Evolutionary conservation across 768 basidiomycete genomes (phyloP).

Genomic region (Hydnum rufescens): DNA sequence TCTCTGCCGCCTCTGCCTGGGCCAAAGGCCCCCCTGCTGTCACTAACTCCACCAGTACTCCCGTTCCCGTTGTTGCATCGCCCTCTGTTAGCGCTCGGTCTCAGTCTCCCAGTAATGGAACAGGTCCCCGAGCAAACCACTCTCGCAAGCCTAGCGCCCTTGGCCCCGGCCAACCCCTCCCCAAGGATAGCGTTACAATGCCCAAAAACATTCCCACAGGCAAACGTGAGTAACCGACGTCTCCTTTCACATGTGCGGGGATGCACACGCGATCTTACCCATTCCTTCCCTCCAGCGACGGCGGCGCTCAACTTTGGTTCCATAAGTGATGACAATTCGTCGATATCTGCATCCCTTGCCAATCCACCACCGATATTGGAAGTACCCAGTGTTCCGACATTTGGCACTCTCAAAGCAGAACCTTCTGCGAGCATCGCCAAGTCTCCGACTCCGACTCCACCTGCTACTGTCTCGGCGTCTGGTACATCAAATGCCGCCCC

Average conservation of each 20-base stretch:
- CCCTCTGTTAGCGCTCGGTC: background rate
- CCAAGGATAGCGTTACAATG: conserved; percentile 1
- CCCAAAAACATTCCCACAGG: background rate
- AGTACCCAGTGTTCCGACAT: background rate
- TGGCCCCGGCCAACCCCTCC: background rate
- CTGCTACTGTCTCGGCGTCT: background rate
- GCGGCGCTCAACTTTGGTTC: background rate
- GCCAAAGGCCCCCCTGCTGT: background rate
- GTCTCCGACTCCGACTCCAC: background rate
- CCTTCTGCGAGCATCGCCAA: background rate
- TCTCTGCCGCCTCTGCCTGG: background rate
- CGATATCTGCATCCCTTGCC: background rate
- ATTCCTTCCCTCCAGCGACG: background rate
- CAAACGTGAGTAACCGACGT: background rate
- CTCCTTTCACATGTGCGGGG: background rate
- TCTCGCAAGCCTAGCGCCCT: background rate
- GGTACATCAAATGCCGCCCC: background rate
- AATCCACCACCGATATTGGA: background rate
- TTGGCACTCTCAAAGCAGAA: background rate
- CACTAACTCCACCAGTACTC: background rate
- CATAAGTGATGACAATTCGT: background rate
- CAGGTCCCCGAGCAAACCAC: background rate
- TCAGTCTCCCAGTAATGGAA: background rate
- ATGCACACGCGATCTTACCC: background rate
- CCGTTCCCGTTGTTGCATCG: background rate